Evolutionary conservation across 768 basidiomycete species (phyloP).

Genomic region (Obba rivulosa): DNA sequence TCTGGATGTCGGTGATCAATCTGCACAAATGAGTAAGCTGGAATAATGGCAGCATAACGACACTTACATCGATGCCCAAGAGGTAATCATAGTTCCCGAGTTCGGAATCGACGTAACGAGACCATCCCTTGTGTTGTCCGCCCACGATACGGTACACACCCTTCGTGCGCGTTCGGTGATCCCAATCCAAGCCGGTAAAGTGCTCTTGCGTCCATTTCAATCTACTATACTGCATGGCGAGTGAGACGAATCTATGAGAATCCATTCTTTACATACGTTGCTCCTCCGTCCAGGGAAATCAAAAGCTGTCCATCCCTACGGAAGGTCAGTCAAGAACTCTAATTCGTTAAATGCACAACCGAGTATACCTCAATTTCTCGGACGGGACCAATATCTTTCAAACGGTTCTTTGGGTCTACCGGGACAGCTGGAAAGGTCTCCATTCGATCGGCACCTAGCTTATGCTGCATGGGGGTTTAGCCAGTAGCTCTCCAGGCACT

Average conservation of each 20-base stretch:
- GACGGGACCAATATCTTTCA: constrained; percentile 50
- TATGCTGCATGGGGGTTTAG: constrained; percentile 45
- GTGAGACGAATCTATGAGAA: neutral
- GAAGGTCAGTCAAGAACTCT: constrained; percentile 2
- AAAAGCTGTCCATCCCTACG: constrained; percentile 84
- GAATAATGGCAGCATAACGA: neutral
- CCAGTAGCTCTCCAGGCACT: neutral
- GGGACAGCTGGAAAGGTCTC: constrained; percentile 69
- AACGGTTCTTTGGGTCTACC: constrained; percentile 64
- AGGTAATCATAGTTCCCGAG: constrained; percentile 87
- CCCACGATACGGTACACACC: constrained; percentile 72
- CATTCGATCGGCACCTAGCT: constrained; percentile 74
- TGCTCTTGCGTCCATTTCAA: constrained; percentile 74
- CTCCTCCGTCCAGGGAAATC: constrained; percentile 73
- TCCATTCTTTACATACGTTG: constrained; percentile 42
- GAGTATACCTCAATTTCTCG: constrained; percentile 59
- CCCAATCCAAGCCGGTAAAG: constrained; percentile 85
- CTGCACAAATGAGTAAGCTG: neutral
- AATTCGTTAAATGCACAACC: neutral
- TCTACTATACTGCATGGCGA: constrained; percentile 51
- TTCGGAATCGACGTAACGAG: constrained; percentile 71
- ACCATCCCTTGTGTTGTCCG: constrained; percentile 73
- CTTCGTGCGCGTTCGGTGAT: constrained; percentile 56
- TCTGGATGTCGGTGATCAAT: constrained; percentile 64
- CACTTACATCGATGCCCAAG: constrained; percentile 63